These are phyloP conservation scores for Teunomyces aglyptinius DNA, from an alignment of 805 yeast species.

Conservation along the genomic window DNA sequence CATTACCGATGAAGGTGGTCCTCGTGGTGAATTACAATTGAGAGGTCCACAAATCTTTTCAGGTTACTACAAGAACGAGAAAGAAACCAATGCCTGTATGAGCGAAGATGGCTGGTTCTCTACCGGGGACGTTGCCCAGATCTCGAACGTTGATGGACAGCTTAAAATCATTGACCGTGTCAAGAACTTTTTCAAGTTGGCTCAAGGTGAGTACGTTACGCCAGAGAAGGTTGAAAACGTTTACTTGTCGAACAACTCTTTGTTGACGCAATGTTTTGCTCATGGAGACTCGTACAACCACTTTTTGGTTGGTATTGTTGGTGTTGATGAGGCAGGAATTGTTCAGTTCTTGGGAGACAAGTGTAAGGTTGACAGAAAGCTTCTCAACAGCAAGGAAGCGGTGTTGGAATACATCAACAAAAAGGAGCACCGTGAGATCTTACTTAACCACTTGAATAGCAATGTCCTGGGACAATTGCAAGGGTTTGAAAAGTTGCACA, in stretches of 20 bases:
- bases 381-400: slow-evolving; percentile 7
- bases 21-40: slow-evolving; percentile 27
- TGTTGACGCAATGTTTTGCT: slow-evolving; percentile 18
- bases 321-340: slow-evolving; percentile 19
- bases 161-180: slow-evolving; percentile 29
- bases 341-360: slow-evolving; percentile 14
- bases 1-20: slow-evolving; percentile 20
- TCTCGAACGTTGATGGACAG: slow-evolving; percentile 15
- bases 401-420: slow-evolving; percentile 11
- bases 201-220: slow-evolving; percentile 32
- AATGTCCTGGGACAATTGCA: slow-evolving; percentile 14
- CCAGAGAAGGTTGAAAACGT: slow-evolving; percentile 30
- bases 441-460: slow-evolving; percentile 16
- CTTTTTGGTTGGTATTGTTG: slow-evolving; percentile 22
- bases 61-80: slow-evolving; percentile 25
- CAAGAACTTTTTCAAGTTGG: slow-evolving; percentile 32
- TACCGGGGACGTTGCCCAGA: slow-evolving; percentile 24
- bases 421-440: slow-evolving; percentile 16
- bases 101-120: slow-evolving; percentile 26
- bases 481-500: slow-evolving; percentile 26
- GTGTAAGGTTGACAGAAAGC: slow-evolving; percentile 9
- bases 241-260: slow-evolving; percentile 20
- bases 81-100: slow-evolving; percentile 20
- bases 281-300: slow-evolving; percentile 25
- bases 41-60: slow-evolving; percentile 25